phyloP scores from a whole-genome alignment of 192 early-diverging fungal species.

The Phycomyces blakesleeanus region DNA sequence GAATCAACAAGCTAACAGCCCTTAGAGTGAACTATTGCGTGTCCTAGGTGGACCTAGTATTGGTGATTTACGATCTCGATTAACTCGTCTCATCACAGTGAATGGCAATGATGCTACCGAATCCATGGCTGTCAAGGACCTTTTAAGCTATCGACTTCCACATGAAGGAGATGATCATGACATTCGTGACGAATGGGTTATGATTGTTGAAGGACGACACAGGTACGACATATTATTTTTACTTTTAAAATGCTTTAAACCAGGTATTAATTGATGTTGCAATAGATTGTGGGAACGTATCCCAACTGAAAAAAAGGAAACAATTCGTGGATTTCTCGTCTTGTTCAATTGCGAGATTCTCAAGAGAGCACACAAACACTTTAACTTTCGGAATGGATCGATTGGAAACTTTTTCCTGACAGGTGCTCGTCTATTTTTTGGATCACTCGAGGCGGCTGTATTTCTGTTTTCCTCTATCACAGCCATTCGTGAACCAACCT shows the following conservation, averaged over 20 bases:
- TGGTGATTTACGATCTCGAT: slow-evolving; percentile 65
- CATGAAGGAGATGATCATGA: slow-evolving; percentile 42
- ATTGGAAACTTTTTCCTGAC: slow-evolving; percentile 82
- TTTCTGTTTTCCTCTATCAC: slow-evolving; percentile 72
- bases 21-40: slow-evolving; percentile 61
- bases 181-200: slow-evolving; percentile 71
- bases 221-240: slow-evolving; percentile 36
- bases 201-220: slow-evolving; percentile 71
- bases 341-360: slow-evolving; percentile 66
- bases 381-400: slow-evolving; percentile 69
- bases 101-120: slow-evolving; percentile 49
- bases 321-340: slow-evolving; percentile 70
- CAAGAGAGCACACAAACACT: slow-evolving; percentile 56
- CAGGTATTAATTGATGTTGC: too few species aligned
- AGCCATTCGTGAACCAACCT: slow-evolving; percentile 57
- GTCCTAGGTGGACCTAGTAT: slow-evolving; percentile 74
- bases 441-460: slow-evolving; percentile 65
- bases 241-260: neutral
- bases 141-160: slow-evolving; percentile 67
- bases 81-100: slow-evolving; percentile 62
- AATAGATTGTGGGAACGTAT: slow-evolving; percentile 48
- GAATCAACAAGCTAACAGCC: neutral
- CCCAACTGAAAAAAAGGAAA: slow-evolving; percentile 54
- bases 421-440: slow-evolving; percentile 72
- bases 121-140: slow-evolving; percentile 59